Evolutionary conservation across 1,284 basidiomycete genomes (phyloP), one percentile per base, ranked within the genome.

Genomic region (Leccinum pachyderme): DNA sequence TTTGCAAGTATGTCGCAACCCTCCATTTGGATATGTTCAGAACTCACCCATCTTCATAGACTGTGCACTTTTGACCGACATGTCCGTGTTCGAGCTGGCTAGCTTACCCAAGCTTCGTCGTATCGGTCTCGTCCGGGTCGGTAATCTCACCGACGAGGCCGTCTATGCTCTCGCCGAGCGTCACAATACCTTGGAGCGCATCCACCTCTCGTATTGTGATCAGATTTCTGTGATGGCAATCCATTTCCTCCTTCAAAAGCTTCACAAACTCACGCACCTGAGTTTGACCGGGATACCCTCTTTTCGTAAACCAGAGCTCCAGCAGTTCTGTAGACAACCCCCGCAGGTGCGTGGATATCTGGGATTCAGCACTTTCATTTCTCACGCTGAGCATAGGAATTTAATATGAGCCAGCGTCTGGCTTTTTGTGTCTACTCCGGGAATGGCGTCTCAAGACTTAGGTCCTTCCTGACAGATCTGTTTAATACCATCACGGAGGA

Each of bases 391-490:
- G 32, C 28, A n/a, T 60, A 95, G 91, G 93, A 95, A 55, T 99
- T 98, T 72, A 98, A 93, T 67, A 80, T 87, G 29, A 89, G 87
- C 52, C 97, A 99, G 71, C 86, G 93, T 49, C 79, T 84, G n/a
- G 86, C 93, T 2, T 99, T 99, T 70, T 99, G 97, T 71, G 97
- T 99, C 11, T 99, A 94, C 73, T 96, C 94, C 5, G 94, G 94
- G 37, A 89, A 89, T 61, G 95, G 96, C 5, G 91, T 99, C 2
- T 76, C 81, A 22, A 87, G 94, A 53, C 80, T 99, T 31, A 82
- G 96, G 39, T 77, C 84, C 25, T 95, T 87, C 69, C 75, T 98
- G 39, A 84, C 80, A 9, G 86, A 86, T 57, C 71, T 87, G 15
- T 89, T 86, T 65, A 84, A 85, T 61, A 81, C 81, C 58, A 86